These are phyloP conservation scores for Carallia brachiata DNA, from an alignment of 345 rosid genomes.

Conservation along the genomic window DNA sequence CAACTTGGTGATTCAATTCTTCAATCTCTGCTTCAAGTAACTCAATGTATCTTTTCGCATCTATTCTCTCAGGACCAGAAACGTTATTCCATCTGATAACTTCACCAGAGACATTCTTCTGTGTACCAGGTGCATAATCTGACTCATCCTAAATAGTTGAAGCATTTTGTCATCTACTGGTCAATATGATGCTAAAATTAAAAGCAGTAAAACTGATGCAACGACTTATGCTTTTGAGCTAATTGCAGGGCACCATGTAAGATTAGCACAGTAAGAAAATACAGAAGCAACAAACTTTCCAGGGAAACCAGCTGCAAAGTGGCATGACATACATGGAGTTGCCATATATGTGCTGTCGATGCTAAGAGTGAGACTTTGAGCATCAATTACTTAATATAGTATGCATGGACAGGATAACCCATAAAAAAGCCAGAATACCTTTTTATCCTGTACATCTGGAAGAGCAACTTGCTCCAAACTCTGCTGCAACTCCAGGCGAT, in stretches of 20 bases:
- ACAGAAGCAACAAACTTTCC: neutral
- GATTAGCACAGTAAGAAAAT: neutral
- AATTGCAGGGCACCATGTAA: neutral
- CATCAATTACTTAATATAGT: no score
- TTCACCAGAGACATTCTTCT: slow-evolving; percentile 92
- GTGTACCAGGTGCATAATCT: slow-evolving; percentile 90
- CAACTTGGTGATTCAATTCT: slow-evolving; percentile 76
- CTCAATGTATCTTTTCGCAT: slow-evolving; percentile 86
- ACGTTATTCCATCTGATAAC: slow-evolving; percentile 87
- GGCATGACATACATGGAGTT: neutral
- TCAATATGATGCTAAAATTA: neutral
- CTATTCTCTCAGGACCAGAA: slow-evolving; percentile 86
- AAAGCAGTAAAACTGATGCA: neutral
- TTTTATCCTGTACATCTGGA: slow-evolving; percentile 62
- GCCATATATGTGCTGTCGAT: neutral
- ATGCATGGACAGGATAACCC: neutral
- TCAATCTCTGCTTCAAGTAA: slow-evolving; percentile 94
- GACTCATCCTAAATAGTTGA: slow-evolving; percentile 46
- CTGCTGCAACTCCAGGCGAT: slow-evolving; percentile 85
- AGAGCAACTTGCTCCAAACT: slow-evolving; percentile 90
- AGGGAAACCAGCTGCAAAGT: neutral
- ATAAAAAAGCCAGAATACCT: slow-evolving; percentile 36
- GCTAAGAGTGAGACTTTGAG: no score
- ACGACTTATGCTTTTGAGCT: no score
- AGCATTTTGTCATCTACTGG: slow-evolving; percentile 4